phyloP scores from a whole-genome alignment of 164 flowering plant genomes.

The Kingdonia uniflora region DNA sequence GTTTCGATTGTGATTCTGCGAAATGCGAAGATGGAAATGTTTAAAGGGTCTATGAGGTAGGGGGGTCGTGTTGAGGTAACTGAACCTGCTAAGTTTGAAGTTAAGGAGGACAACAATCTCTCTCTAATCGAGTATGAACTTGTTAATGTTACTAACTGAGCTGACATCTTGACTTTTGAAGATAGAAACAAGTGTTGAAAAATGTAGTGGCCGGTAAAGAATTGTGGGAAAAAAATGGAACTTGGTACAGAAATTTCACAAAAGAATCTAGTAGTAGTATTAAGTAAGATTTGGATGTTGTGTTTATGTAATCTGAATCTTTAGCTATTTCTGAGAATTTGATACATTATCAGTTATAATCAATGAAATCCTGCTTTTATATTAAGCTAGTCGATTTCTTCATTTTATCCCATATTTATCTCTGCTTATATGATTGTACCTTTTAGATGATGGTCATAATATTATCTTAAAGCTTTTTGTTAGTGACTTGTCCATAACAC shows the following conservation, averaged over 20 bases:
- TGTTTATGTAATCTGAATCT: too few species aligned
- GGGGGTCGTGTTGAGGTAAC: conserved; percentile 40
- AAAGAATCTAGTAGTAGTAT: too few species aligned
- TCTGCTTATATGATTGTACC: too few species aligned
- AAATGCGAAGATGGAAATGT: conserved; percentile 45
- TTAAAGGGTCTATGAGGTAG: conserved; percentile 38
- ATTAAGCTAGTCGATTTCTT: too few species aligned
- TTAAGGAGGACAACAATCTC: conserved; percentile 37
- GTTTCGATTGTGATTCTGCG: conserved; percentile 28
- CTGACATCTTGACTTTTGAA: background rate
- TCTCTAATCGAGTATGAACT: conserved; percentile 38
- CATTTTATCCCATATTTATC: too few species aligned
- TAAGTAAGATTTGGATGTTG: too few species aligned
- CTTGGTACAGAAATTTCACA: conserved; percentile 5
- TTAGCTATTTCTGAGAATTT: too few species aligned
- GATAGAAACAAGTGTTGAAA: background rate
- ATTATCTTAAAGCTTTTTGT: too few species aligned
- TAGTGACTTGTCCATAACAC: too few species aligned
- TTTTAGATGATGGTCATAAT: too few species aligned
- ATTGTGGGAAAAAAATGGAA: background rate
- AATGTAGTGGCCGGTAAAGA: background rate
- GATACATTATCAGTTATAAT: too few species aligned
- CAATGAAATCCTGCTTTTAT: too few species aligned
- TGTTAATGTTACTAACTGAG: conserved; percentile 29
- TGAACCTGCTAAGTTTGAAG: conserved; percentile 28